phyloP scores from a whole-genome alignment of 2,329 filamentous ascomycete genomes.

The Aspergillus transmontanensis region DNA sequence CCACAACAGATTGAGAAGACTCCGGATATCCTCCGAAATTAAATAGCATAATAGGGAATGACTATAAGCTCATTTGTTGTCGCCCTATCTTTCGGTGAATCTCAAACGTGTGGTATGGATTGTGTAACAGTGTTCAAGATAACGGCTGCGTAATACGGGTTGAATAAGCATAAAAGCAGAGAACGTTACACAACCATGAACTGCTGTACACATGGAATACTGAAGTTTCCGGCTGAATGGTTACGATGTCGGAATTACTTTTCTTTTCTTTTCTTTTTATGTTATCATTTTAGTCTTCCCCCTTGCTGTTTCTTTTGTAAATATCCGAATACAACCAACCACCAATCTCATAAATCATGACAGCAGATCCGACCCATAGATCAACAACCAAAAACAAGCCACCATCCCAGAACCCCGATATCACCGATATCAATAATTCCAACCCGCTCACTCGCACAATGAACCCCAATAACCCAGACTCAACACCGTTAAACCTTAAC shows the following conservation, averaged over 20 bases:
- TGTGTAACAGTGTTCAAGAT: background rate
- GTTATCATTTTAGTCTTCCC: too few species aligned
- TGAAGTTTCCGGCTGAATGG: background rate
- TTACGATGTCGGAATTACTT: background rate
- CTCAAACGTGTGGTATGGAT: background rate
- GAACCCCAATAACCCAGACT: background rate
- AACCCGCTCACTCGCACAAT: background rate
- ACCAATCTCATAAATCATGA: background rate
- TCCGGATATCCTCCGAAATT: background rate
- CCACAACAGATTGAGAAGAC: background rate
- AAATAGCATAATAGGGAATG: background rate
- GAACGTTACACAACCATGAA: background rate
- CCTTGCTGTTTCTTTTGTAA: background rate
- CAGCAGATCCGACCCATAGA: background rate
- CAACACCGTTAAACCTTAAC: background rate
- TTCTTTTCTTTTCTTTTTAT: background rate
- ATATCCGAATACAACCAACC: background rate
- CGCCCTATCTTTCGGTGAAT: background rate
- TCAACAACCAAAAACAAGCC: background rate
- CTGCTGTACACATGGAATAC: background rate
- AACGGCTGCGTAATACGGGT: background rate
- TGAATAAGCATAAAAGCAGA: constrained; percentile 1
- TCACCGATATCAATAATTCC: background rate
- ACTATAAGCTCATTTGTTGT: background rate
- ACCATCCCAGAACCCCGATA: background rate